Conservation (phyloP, 2,329 filamentous ascomycete species). For the Sporothrix sp. region DNA sequence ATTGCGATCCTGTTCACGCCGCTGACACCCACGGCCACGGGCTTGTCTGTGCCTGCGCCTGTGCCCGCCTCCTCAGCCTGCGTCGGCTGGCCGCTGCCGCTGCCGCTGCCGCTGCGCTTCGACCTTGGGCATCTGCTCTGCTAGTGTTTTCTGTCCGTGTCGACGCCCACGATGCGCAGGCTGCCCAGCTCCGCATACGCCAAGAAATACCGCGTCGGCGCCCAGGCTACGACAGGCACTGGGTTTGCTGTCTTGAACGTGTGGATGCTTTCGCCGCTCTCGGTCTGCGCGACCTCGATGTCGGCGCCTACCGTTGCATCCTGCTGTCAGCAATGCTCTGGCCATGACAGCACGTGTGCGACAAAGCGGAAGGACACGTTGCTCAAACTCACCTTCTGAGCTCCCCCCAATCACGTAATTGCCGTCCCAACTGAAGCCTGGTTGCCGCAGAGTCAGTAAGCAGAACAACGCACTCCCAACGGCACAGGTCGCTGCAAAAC, state of each 20-base stretch:
- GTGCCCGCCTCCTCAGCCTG: no score
- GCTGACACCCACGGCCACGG: no score
- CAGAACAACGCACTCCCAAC: not conserved
- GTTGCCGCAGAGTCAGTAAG: not conserved
- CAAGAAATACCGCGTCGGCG: conserved; percentile 62
- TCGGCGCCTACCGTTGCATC: conserved; percentile 37
- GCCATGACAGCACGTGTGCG: no score
- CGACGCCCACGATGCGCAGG: conserved; percentile 58
- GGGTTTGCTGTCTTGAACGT: conserved; percentile 58
- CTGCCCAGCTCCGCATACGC: conserved; percentile 63
- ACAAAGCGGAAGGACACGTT: no score
- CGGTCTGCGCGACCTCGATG: conserved; percentile 60
- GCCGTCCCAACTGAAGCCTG: conserved; percentile 69
- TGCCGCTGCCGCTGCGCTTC: not conserved
- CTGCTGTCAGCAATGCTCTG: not conserved
- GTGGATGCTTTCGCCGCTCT: conserved; percentile 64
- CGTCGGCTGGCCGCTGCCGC: no score
- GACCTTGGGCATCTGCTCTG: not conserved
- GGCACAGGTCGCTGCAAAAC: not conserved
- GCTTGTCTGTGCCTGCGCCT: no score
- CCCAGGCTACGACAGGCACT: conserved; percentile 63
- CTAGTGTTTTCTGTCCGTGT: conserved; percentile 35
- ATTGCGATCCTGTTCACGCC: no score
- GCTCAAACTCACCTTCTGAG: conserved; percentile 50
- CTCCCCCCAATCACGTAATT: conserved; percentile 65